These are phyloP conservation scores for Termitomyces sp. DNA, from an alignment of 1,284 basidiomycete species.

Conservation along the genomic window DNA sequence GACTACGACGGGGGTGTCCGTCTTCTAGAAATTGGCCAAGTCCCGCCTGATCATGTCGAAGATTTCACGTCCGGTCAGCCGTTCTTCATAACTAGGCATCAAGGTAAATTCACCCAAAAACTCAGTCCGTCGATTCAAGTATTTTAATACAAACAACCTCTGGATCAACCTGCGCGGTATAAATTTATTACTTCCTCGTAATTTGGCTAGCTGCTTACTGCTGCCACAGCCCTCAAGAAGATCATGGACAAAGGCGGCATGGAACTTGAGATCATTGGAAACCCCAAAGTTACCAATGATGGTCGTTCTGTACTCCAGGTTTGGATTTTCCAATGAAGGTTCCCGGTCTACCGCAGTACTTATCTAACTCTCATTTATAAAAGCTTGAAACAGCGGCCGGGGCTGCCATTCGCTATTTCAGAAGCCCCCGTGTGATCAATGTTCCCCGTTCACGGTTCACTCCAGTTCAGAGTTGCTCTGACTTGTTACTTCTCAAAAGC, in stretches of 20 bases:
- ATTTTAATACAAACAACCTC: conserved; percentile 96
- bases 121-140: conserved; percentile 82
- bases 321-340: conserved; percentile 1
- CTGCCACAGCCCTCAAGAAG: conserved; percentile 64
- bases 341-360: no score
- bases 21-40: conserved; percentile 96
- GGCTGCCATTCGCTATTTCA: conserved; percentile 97
- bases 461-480: conserved; percentile 89
- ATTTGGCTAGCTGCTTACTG: background rate
- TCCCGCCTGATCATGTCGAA: conserved; percentile 93
- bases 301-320: conserved; percentile 80
- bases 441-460: conserved; percentile 97
- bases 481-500: conserved; percentile 92
- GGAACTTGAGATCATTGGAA: conserved; percentile 91
- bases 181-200: background rate
- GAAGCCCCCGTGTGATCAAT: conserved; percentile 91
- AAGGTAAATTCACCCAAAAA: background rate
- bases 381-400: conserved; percentile 97
- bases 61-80: conserved; percentile 85
- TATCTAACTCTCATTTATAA: conserved; percentile 17
- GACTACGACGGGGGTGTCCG: conserved; percentile 94
- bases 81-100: background rate
- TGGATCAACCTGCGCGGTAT: conserved; percentile 88
- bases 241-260: conserved; percentile 89
- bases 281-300: conserved; percentile 86